Evolutionary conservation across 495 filamentous ascomycete species (phyloP), one percentile per base, ranked within the genome.

Genomic region (Chaetomium tenue): DNA sequence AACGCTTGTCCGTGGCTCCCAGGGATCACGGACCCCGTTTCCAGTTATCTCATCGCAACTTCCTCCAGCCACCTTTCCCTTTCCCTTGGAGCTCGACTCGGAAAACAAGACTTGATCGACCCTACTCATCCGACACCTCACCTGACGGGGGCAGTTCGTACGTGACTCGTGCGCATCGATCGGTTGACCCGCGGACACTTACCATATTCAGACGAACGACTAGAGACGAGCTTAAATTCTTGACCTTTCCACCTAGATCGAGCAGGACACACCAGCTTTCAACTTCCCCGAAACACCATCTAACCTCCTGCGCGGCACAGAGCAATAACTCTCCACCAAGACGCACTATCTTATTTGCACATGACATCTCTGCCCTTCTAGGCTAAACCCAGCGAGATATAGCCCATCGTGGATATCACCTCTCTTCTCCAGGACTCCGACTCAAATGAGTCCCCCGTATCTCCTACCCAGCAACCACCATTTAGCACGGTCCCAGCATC

Each of bases 351-450:
- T 42, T 46, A 63, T 23, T 26, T 58, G 63, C 67, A 61, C 63
- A 71, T 70, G 69, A 68, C 54, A 58, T 23, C 39, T 33, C 48
- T 58, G 71, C 63, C 69, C 54, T 68, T 68, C 37, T 58, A 72
- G 72, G 72, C 68, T 69, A 50, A 52, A 54, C 59, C 64, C 61
- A 61, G 69, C 65, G 69, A 77, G 75, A 74, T 75, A 79, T 86
- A 84, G 86, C 78, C 54, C 87, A 91, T 83, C 85, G 88, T 93
- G 90, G 90, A 93, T 91, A 91, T 93, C 88, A 84, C 88, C 81
- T 86, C 87, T 57, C 84, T 93, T 71, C 84, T 93, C 75, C 89
- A 89, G 80, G 82, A 82, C 73, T 79, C 88, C 79, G 89, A 90
- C 88, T 89, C 90, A 81, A 87, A 90, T 84, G 89, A 90, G 84